Conservation (phyloP, 2,329 filamentous ascomycete genomes). For the Sclerotinia minor region DNA sequence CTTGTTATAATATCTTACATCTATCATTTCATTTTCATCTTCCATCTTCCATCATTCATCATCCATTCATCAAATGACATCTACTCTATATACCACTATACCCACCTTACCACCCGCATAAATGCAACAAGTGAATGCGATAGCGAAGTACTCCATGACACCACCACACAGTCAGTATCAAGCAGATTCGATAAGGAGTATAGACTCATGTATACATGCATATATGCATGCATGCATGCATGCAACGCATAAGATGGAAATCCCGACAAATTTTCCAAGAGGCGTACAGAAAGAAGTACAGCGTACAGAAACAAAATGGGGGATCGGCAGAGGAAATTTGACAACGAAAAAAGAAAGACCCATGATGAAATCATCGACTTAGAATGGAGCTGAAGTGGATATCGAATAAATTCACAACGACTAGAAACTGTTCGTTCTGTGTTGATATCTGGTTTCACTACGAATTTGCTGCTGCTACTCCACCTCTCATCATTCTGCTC, state of each 20-base stretch:
- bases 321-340: slow-evolving; percentile 3
- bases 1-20: too few relatives aligned
- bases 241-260: slow-evolving; percentile 2
- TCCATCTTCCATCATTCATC: too few relatives aligned
- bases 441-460: not conserved
- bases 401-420: not conserved
- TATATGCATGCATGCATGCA: not conserved
- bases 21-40: too few relatives aligned
- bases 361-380: slow-evolving; percentile 5
- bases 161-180: not conserved
- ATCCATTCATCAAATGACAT: not conserved
- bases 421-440: slow-evolving; percentile 6
- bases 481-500: not conserved
- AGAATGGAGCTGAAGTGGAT: slow-evolving; percentile 9
- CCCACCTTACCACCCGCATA: not conserved
- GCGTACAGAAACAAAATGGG: not conserved
- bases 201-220: not conserved
- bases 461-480: not conserved
- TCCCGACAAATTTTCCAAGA: not conserved
- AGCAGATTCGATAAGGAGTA: not conserved
- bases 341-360: not conserved
- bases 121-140: not conserved
- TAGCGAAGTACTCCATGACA: not conserved
- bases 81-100: not conserved
- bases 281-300: not conserved